Evolutionary conservation across 257 asterid genomes (phyloP).

Genomic region (Parsonsia alboflavescens): DNA sequence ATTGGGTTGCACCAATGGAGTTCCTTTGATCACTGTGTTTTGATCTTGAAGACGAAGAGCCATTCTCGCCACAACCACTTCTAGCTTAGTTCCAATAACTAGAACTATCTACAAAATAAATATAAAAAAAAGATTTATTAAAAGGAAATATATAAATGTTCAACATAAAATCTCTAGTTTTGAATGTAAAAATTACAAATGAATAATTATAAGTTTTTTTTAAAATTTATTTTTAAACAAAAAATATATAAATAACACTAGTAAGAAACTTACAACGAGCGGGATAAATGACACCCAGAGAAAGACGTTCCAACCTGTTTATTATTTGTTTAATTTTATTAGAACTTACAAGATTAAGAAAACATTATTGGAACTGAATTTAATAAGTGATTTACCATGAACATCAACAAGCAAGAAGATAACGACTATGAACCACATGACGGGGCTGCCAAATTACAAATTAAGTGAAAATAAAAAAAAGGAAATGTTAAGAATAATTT

Average conservation of each 20-base stretch:
- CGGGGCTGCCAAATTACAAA: slow-evolving; percentile 45
- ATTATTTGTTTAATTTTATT: background rate
- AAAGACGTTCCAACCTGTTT: no score
- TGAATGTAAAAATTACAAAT: no score
- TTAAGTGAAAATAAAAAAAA: background rate
- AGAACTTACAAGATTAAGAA: background rate
- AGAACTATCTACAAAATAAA: slow-evolving; percentile 38
- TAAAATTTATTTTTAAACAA: no score
- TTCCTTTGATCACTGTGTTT: slow-evolving; percentile 47
- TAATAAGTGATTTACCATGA: slow-evolving; percentile 43
- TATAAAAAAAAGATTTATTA: background rate
- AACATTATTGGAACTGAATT: no score
- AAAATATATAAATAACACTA: no score
- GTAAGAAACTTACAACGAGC: slow-evolving; percentile 36
- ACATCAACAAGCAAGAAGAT: slow-evolving; percentile 71
- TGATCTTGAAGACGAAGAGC: slow-evolving; percentile 42
- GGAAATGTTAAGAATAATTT: background rate
- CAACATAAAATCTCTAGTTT: no score
- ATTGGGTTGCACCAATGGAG: slow-evolving; percentile 62
- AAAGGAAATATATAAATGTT: no score
- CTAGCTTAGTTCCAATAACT: slow-evolving; percentile 60
- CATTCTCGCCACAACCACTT: slow-evolving; percentile 64
- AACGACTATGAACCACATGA: slow-evolving; percentile 69
- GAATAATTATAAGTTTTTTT: no score
- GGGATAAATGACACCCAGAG: slow-evolving; percentile 80